phyloP scores from a whole-genome alignment of 2,329 filamentous ascomycete species.

The Monascus ruber region DNA sequence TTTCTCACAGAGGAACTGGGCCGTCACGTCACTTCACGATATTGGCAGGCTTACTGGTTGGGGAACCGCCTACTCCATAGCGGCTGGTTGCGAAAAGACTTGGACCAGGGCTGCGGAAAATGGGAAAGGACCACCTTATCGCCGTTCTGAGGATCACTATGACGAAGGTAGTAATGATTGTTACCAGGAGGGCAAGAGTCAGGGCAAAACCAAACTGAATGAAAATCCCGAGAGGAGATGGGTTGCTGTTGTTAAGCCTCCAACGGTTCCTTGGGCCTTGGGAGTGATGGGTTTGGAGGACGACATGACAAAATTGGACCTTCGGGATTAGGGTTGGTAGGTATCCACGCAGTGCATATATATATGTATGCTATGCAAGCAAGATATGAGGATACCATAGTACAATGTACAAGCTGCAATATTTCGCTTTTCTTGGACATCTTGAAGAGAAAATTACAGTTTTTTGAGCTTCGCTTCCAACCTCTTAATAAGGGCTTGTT shows the following conservation, averaged over 20 bases:
- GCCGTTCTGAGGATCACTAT: conserved; percentile 17
- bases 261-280: conserved; percentile 61
- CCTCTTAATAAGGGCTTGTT: no score
- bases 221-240: conserved; percentile 37
- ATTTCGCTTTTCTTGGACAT: no score
- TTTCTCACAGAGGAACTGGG: conserved; percentile 62
- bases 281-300: conserved; percentile 69
- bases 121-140: conserved; percentile 66
- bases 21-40: conserved; percentile 60
- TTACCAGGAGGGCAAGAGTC: not conserved
- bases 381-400: no score
- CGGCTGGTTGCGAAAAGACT: conserved; percentile 67
- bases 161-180: conserved; percentile 12
- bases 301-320: conserved; percentile 54
- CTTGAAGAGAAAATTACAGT: no score
- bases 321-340: conserved; percentile 26
- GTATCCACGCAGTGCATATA: no score
- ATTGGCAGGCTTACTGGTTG: conserved; percentile 75
- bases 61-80: conserved; percentile 72
- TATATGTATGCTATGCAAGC: no score
- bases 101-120: conserved; percentile 68
- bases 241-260: conserved; percentile 50
- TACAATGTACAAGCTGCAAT: no score
- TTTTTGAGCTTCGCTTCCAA: no score
- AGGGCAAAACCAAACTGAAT: conserved; percentile 11